phyloP scores from a whole-genome alignment of 2,329 filamentous ascomycete genomes.

The Myriosclerotinia scirpicola region DNA sequence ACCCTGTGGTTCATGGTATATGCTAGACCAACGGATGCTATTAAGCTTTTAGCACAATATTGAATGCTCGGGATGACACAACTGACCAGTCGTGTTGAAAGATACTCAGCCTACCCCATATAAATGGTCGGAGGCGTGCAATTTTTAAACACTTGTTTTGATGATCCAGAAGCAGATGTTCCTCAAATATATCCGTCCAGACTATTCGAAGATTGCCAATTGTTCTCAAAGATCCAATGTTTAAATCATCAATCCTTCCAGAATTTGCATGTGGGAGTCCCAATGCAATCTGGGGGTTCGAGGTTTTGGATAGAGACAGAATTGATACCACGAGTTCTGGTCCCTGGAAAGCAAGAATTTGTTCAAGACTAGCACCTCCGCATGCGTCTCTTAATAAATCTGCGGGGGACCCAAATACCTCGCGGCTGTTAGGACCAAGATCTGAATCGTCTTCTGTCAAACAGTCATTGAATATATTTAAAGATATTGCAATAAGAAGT shows the following conservation, averaged over 20 bases:
- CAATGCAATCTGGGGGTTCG: neutral
- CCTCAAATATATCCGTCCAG: constrained; percentile 8
- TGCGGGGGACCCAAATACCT: neutral
- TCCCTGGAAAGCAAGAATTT: constrained; percentile 10
- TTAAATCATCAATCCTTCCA: constrained; percentile 10
- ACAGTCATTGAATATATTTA: neutral
- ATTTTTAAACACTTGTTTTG: neutral
- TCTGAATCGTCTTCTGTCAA: neutral
- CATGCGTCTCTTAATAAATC: constrained; percentile 1
- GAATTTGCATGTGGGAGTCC: neutral
- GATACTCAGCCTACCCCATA: neutral
- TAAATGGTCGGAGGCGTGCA: constrained; percentile 2
- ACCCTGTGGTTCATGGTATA: neutral
- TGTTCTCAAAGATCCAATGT: neutral
- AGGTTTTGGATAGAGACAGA: neutral
- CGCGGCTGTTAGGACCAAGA: neutral
- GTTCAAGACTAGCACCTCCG: neutral
- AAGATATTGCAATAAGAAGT: neutral
- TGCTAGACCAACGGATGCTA: neutral
- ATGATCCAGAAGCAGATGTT: constrained; percentile 2
- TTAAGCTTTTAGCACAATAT: neutral
- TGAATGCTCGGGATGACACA: neutral
- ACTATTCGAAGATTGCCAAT: constrained; percentile 1
- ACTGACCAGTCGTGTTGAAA: neutral
- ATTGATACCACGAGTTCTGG: neutral